Evolutionary conservation across 1,284 basidiomycete species (phyloP), one percentile per base, ranked within the genome.

Genomic region (Afroboletus lepidellus): DNA sequence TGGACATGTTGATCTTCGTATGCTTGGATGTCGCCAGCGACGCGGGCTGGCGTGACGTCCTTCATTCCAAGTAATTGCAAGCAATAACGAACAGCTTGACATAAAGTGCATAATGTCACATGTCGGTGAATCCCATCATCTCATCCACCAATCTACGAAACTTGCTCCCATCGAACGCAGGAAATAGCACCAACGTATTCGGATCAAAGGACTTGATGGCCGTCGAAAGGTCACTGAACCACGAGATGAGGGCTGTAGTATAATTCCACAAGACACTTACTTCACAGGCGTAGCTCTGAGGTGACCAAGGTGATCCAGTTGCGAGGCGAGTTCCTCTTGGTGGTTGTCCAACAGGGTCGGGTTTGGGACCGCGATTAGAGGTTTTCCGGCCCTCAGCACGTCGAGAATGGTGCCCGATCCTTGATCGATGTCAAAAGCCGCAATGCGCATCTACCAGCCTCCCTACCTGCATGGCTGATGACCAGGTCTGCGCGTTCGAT

Each of bases 341-440:
- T 99, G 96, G 69, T 98, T 91, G 70, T 98, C 90, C 72, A 96
- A 83, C 42, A 99, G 74, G 2, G 88, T 85, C 29, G 85, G 76
- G 66, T 99, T 99, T 12, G 94, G 94, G 1, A 98, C 86, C 13
- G 92, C 90, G 57, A 99, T 85, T 57, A 98, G 74, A 8, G 83
- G 80, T 61, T 88, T 91, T 29, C 76, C 73, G 46, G 81, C 76
- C 24, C 94, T 79, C 39, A 98, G 75, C 12, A 89, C 92, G 44
- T 95, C 92, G 34, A 98, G 77, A 61, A 98, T 95, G 2, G 95
- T 97, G 8, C 95, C 96, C 12, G 96, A 91, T 46, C 95, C 95
- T 97, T 65, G 50, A 25, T 41, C 32, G 39, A 50, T 32, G 50
- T 60, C 38, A 55, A 48, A n/a, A 30, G 6, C 34, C 15, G 23